Conservation (phyloP, 2,329 filamentous ascomycete genomes). For the Reticulascus tulasneorum region DNA sequence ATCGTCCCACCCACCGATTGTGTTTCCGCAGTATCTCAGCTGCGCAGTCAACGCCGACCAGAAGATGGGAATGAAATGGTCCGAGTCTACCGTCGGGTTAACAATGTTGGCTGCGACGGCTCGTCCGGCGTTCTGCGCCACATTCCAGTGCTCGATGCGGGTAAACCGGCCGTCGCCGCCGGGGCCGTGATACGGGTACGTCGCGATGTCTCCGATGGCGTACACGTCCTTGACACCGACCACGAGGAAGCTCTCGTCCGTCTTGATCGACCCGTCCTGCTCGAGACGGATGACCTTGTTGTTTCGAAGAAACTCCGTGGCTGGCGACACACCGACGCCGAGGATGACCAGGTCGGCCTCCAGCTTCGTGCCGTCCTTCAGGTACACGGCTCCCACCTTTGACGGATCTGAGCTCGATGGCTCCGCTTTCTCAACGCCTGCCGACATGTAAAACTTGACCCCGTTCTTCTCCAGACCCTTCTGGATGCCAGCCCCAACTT, state of each 20-base stretch:
- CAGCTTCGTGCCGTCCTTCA: conserved; percentile 82
- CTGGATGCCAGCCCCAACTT: conserved; percentile 79
- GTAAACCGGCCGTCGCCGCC: conserved; percentile 69
- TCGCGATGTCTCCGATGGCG: conserved; percentile 92
- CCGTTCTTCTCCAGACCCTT: conserved; percentile 77
- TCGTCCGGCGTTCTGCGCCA: conserved; percentile 89
- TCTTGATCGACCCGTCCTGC: conserved; percentile 79
- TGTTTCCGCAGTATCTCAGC: conserved; percentile 90
- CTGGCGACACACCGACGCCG: conserved; percentile 82
- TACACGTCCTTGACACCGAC: conserved; percentile 77
- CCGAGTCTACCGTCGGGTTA: conserved; percentile 55
- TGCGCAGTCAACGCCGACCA: conserved; percentile 92
- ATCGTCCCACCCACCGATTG: conserved; percentile 76
- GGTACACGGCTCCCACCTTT: conserved; percentile 72
- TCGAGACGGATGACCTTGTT: conserved; percentile 69
- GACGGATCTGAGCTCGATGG: conserved; percentile 63
- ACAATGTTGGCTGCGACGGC: conserved; percentile 74
- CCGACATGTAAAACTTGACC: conserved; percentile 81
- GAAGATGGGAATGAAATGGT: conserved; percentile 87
- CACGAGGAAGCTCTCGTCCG: conserved; percentile 76
- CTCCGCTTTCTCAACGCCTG: conserved; percentile 77
- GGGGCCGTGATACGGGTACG: conserved; percentile 89
- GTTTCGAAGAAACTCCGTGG: conserved; percentile 75
- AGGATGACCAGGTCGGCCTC: conserved; percentile 88
- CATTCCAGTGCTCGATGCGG: conserved; percentile 98